Conservation (phyloP, 108 stramenopile species). For the Parmales sp. region DNA sequence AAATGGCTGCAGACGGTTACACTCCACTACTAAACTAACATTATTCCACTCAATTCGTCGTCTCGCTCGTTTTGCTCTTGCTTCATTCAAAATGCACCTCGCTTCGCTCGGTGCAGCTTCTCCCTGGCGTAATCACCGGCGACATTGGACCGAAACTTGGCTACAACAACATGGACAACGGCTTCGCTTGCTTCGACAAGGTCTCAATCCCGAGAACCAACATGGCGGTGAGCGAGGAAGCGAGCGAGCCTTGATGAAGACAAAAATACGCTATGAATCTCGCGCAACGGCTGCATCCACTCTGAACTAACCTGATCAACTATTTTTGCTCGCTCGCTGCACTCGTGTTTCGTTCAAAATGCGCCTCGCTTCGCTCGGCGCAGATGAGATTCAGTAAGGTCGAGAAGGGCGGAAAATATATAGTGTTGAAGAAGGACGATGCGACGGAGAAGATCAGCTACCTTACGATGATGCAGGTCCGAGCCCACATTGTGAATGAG, state of each 20-base stretch:
- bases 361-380: no score
- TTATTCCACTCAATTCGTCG: no score
- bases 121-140: constrained; percentile 81
- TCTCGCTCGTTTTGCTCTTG: no score
- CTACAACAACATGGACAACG: constrained; percentile 97
- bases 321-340: no score
- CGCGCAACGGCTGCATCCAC: not conserved
- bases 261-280: not conserved
- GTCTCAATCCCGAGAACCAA: constrained; percentile 77
- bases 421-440: constrained; percentile 42
- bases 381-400: constrained; percentile 73
- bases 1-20: no score
- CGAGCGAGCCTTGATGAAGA: no score
- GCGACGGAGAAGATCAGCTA: constrained; percentile 68
- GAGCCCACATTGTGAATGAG: constrained; percentile 62
- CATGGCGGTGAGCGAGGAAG: constrained; percentile 78
- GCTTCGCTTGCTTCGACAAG: constrained; percentile 68
- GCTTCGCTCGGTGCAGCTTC: no score
- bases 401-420: constrained; percentile 56
- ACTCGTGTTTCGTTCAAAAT: no score
- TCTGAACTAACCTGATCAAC: no score
- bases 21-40: no score
- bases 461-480: constrained; percentile 95
- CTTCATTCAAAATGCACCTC: no score
- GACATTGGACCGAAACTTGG: constrained; percentile 87